Conservation (phyloP, 2,329 filamentous ascomycete genomes). For the Verticillium klebahnii region DNA sequence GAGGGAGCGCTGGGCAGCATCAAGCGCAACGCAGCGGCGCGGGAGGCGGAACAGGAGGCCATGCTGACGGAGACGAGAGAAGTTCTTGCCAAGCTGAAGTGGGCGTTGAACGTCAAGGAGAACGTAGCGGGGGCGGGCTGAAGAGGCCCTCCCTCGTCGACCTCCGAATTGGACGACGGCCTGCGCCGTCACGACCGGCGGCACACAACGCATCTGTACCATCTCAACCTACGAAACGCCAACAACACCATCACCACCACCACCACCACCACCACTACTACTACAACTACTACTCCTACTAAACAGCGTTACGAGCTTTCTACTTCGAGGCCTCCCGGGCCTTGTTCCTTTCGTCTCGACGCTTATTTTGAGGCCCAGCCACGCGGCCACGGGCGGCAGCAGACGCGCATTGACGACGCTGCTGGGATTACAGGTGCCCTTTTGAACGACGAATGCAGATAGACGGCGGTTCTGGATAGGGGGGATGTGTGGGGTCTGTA, state of each 20-base stretch:
- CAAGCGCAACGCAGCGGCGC: conserved; percentile 48
- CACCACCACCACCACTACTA: not conserved
- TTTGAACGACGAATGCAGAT: not conserved
- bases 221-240: not conserved
- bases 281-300: not conserved
- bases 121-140: conserved; percentile 53
- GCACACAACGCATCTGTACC: not conserved
- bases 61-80: conserved; percentile 54
- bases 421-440: not conserved
- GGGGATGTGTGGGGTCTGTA: not conserved
- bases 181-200: not conserved
- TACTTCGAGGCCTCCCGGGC: not conserved
- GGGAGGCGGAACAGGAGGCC: conserved; percentile 57
- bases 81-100: conserved; percentile 64
- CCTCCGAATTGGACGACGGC: not conserved
- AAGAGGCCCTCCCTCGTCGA: conserved; percentile 11
- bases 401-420: not conserved
- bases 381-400: not conserved
- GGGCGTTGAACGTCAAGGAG: conserved; percentile 66
- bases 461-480: not conserved
- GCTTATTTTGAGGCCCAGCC: not conserved
- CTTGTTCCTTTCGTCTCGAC: not conserved
- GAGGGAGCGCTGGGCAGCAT: conserved; percentile 57
- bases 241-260: not conserved
- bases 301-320: not conserved